phyloP scores from a whole-genome alignment of 2,329 filamentous ascomycete species.

The Cordyceps pruinosa region DNA sequence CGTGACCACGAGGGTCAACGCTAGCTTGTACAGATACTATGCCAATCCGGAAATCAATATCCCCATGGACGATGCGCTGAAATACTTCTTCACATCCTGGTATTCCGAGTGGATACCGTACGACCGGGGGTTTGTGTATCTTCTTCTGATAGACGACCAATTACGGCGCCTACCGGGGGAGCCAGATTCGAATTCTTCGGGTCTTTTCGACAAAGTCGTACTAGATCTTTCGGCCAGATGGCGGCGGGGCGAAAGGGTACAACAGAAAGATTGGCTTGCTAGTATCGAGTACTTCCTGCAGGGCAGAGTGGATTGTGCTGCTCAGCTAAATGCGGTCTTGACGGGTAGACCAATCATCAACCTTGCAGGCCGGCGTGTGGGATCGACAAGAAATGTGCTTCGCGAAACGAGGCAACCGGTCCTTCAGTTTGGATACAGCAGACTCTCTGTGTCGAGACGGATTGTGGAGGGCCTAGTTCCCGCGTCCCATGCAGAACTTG shows the following conservation, averaged over 20 bases:
- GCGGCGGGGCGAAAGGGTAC: slow-evolving; percentile 5
- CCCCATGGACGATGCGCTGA: slow-evolving; percentile 7
- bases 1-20: slow-evolving; percentile 11
- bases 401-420: slow-evolving; percentile 9
- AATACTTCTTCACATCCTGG: slow-evolving; percentile 14
- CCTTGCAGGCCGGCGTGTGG: slow-evolving; percentile 7
- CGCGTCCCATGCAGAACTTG: slow-evolving; percentile 1
- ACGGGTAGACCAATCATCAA: neutral
- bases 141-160: slow-evolving; percentile 9
- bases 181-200: neutral
- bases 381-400: slow-evolving; percentile 6
- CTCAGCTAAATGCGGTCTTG: slow-evolving; percentile 1
- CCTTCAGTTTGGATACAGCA: slow-evolving; percentile 3
- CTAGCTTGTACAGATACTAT: slow-evolving; percentile 12
- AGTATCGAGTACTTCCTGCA: neutral
- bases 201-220: slow-evolving; percentile 2
- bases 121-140: slow-evolving; percentile 7
- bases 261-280: slow-evolving; percentile 6
- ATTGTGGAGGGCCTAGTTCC: slow-evolving; percentile 4
- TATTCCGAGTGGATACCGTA: slow-evolving; percentile 13
- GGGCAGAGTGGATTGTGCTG: neutral
- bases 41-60: slow-evolving; percentile 12
- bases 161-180: neutral
- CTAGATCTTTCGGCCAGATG: neutral
- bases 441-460: neutral